A percentile compares a stretch with the other conserved stretches of the same genome.
phyloP scores from a whole-genome alignment of 2,329 filamentous ascomycete species.

The Blumeria hordei region DNA sequence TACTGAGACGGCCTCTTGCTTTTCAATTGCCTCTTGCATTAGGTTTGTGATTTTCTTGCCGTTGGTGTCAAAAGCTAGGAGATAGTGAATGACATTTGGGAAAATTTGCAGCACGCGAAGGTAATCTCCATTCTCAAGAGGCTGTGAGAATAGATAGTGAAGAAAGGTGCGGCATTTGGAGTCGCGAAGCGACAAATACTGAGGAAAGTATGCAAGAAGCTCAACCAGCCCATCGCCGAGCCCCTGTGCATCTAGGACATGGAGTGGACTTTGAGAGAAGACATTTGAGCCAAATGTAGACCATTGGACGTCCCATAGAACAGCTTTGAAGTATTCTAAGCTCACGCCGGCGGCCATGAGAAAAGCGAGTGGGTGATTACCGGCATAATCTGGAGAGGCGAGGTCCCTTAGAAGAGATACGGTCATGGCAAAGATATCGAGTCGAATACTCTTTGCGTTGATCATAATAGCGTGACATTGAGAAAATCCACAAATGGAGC shows the following conservation, averaged over 20 bases:
- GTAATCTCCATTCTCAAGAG: conserved; percentile 7
- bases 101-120: conserved; percentile 6
- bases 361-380: conserved; percentile 8
- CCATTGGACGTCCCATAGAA: conserved; percentile 3
- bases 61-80: conserved; percentile 8
- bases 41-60: conserved; percentile 5
- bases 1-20: conserved; percentile 4
- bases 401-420: conserved; percentile 4
- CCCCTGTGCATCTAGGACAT: conserved; percentile 8
- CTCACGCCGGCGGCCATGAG: conserved; percentile 8
- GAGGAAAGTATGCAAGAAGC: conserved; percentile 8
- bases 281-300: conserved; percentile 5
- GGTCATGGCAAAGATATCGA: conserved; percentile 4
- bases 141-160: conserved; percentile 8
- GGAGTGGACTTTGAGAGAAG: conserved; percentile 9
- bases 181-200: conserved; percentile 5
- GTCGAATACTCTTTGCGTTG: conserved; percentile 5
- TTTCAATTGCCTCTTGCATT: conserved; percentile 8
- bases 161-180: conserved; percentile 9
- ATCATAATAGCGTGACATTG: conserved; percentile 10
- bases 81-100: conserved; percentile 6
- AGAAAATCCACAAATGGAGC: conserved; percentile 7
- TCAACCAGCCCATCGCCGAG: conserved; percentile 6
- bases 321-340: conserved; percentile 7
- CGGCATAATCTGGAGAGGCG: conserved; percentile 6